Conservation (phyloP, 1,284 basidiomycete species). For the Anthracocystis panici-leucophaei region DNA sequence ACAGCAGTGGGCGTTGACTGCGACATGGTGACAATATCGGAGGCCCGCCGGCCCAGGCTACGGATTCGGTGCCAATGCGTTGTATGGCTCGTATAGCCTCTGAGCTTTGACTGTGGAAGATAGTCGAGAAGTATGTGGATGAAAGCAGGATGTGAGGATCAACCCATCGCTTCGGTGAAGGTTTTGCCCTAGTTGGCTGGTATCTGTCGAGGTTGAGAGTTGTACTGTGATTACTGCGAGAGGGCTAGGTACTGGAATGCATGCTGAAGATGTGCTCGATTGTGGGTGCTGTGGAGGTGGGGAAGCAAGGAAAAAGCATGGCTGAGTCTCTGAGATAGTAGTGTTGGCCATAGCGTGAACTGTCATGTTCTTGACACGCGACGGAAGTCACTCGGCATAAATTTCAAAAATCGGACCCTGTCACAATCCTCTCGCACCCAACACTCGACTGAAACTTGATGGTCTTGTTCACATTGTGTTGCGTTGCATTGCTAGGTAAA, state of each 20-base stretch:
- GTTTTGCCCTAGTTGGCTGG: background rate
- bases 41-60: background rate
- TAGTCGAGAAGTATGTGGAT: background rate
- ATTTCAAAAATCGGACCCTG: too few species aligned
- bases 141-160: background rate
- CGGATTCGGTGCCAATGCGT: background rate
- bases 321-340: background rate
- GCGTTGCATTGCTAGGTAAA: slow-evolving; percentile 22
- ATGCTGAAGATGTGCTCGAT: background rate
- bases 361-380: too few species aligned
- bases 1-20: slow-evolving; percentile 38
- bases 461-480: too few species aligned
- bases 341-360: too few species aligned
- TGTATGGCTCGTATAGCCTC: background rate
- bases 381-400: too few species aligned
- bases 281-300: background rate
- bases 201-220: too few species aligned
- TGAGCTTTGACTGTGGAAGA: slow-evolving; percentile 1
- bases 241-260: background rate
- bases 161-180: background rate
- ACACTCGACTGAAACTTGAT: too few species aligned
- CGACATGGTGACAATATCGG: slow-evolving; percentile 20
- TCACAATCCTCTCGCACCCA: too few species aligned
- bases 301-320: background rate
- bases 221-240: too few species aligned